phyloP scores from a whole-genome alignment of 306 rosid species.

The Comarum palustre region DNA sequence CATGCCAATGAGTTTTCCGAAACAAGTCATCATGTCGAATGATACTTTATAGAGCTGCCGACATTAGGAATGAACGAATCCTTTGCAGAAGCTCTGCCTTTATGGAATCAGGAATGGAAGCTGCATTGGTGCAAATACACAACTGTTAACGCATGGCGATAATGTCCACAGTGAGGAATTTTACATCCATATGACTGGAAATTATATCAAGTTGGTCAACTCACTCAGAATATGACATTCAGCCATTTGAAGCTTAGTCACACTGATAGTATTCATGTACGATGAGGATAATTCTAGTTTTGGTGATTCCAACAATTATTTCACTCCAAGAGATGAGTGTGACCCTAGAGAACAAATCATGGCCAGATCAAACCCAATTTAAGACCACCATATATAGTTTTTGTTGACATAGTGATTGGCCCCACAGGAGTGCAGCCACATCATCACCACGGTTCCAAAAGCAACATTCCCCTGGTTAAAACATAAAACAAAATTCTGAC shows the following conservation, averaged over 20 bases:
- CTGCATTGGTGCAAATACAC: slow-evolving; percentile 33
- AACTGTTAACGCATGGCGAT: not conserved
- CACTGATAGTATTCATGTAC: not conserved
- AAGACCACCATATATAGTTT: not conserved
- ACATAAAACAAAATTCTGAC: not conserved
- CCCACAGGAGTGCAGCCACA: not conserved
- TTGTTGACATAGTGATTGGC: not conserved
- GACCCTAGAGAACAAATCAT: not conserved
- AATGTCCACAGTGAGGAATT: not conserved
- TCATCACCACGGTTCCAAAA: not conserved
- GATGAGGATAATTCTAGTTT: not conserved
- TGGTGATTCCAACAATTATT: not conserved
- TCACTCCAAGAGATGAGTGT: not conserved
- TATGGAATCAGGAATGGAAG: slow-evolving; percentile 76
- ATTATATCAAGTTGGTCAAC: not conserved
- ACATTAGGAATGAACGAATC: slow-evolving; percentile 61
- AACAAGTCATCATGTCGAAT: not conserved
- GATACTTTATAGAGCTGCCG: slow-evolving; percentile 50
- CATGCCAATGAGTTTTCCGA: not conserved
- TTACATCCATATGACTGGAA: not conserved
- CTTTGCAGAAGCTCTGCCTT: slow-evolving; percentile 86
- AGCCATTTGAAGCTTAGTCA: not conserved
- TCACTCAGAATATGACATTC: not conserved
- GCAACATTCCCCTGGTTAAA: not conserved
- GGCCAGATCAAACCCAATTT: not conserved